phyloP scores from a whole-genome alignment of 169 alveolate genomes.

The Cryptosporidium meleagridis region DNA sequence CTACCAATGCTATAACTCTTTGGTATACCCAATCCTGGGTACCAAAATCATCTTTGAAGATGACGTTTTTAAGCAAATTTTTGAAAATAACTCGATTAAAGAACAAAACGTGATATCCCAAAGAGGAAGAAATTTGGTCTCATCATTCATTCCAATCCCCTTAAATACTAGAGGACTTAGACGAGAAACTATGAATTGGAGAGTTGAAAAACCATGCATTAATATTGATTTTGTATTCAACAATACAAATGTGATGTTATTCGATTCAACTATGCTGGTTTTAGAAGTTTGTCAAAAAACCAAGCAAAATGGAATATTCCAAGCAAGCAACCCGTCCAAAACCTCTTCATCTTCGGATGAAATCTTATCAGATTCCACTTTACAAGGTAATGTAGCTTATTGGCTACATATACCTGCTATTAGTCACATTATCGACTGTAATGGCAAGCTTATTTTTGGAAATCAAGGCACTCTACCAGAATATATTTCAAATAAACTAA shows the following conservation, averaged over 20 bases:
- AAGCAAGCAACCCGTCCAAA: neutral
- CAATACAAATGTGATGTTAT: slow-evolving; percentile 48
- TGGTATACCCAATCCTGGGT: slow-evolving; percentile 35
- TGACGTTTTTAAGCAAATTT: neutral
- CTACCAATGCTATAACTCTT: slow-evolving; percentile 51
- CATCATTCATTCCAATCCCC: slow-evolving; percentile 56
- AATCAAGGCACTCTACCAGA: slow-evolving; percentile 57
- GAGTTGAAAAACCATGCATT: slow-evolving; percentile 40
- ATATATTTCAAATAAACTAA: slow-evolving; percentile 18
- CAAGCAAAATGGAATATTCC: neutral
- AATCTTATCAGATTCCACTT: slow-evolving; percentile 28
- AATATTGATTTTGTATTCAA: slow-evolving; percentile 50
- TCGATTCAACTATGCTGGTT: slow-evolving; percentile 29
- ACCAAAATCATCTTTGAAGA: slow-evolving; percentile 10
- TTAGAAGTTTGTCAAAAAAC: slow-evolving; percentile 11
- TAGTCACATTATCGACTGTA: slow-evolving; percentile 47
- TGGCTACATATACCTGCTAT: slow-evolving; percentile 32
- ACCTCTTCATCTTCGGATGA: slow-evolving; percentile 54
- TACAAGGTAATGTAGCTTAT: slow-evolving; percentile 33
- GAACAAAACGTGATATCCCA: slow-evolving; percentile 1
- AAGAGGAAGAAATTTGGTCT: slow-evolving; percentile 12
- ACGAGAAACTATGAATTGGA: slow-evolving; percentile 40
- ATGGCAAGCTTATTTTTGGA: slow-evolving; percentile 55
- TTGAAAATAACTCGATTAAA: neutral
- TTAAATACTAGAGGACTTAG: slow-evolving; percentile 39